Evolutionary conservation across 768 basidiomycete genomes (phyloP).

Genomic region (Mycena crocata): DNA sequence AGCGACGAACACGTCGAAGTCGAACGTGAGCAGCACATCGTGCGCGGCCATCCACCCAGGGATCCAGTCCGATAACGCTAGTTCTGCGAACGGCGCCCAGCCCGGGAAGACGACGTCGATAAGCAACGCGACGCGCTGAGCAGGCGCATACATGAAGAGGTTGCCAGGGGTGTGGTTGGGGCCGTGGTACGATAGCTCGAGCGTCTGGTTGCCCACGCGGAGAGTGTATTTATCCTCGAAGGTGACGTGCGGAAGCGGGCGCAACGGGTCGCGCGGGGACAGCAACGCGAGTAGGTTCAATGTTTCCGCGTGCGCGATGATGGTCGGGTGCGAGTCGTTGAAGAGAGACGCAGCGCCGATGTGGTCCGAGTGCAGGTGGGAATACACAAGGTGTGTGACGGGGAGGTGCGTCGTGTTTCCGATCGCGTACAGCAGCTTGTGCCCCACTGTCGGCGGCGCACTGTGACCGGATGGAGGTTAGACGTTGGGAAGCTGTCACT

Average conservation of each 20-base stretch:
- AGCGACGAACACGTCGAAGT: constrained; percentile 4
- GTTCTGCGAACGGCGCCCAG: background rate
- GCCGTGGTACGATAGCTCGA: background rate
- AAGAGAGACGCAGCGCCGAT: constrained; percentile 15
- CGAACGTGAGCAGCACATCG: constrained; percentile 13
- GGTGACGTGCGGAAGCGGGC: constrained; percentile 8
- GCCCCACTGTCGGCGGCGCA: constrained; percentile 10
- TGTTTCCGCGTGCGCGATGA: constrained; percentile 7
- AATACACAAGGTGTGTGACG: constrained; percentile 13
- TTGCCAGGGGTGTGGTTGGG: constrained; percentile 6
- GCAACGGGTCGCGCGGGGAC: constrained; percentile 15
- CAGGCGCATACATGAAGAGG: constrained; percentile 9
- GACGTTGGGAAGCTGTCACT: constrained; percentile 9
- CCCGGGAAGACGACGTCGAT: constrained; percentile 6
- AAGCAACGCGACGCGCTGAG: constrained; percentile 11
- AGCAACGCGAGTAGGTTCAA: constrained; percentile 9
- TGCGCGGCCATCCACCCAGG: constrained; percentile 4
- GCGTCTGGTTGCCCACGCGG: too few species aligned
- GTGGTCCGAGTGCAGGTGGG: constrained; percentile 11
- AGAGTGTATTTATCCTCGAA: background rate
- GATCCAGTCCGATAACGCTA: background rate
- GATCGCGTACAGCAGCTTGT: constrained; percentile 19
- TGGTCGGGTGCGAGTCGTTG: constrained; percentile 10
- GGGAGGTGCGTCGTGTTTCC: constrained; percentile 13
- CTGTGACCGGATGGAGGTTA: constrained; percentile 3